phyloP scores from a whole-genome alignment of 1,139 yeast species.

The Pichia sp. region DNA sequence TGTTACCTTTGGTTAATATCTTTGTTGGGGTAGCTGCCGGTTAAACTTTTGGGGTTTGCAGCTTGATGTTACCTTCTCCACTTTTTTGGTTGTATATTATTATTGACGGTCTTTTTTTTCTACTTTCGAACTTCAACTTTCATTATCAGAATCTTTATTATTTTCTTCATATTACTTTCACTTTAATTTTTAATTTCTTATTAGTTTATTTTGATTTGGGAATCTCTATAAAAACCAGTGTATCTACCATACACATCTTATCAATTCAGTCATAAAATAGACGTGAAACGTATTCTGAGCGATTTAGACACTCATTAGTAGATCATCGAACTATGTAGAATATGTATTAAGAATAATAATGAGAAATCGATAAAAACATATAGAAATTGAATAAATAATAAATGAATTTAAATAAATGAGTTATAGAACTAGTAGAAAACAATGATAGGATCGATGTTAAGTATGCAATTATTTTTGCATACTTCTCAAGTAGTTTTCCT shows the following conservation, averaged over 20 bases:
- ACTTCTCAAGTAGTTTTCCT: conserved; percentile 51
- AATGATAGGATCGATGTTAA: neutral
- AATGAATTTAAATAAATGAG: neutral
- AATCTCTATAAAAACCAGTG: neutral
- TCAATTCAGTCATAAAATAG: neutral
- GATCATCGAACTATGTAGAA: neutral
- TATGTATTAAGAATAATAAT: conserved; percentile 6
- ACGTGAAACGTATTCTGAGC: no score
- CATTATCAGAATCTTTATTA: neutral
- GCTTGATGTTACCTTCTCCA: neutral
- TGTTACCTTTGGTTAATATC: neutral
- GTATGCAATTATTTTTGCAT: conserved; percentile 27
- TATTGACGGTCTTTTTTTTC: neutral
- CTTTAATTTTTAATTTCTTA: neutral
- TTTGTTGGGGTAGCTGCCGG: neutral
- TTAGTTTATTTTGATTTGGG: neutral
- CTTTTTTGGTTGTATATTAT: neutral
- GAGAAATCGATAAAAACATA: conserved; percentile 2
- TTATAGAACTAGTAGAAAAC: conserved; percentile 7
- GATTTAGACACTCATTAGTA: neutral
- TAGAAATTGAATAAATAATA: conserved; percentile 4
- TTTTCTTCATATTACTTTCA: neutral
- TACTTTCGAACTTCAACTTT: neutral
- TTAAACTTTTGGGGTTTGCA: neutral
- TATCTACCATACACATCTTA: neutral